Evolutionary conservation across 768 basidiomycete species (phyloP).

Genomic region (Kwoniella sp.): DNA sequence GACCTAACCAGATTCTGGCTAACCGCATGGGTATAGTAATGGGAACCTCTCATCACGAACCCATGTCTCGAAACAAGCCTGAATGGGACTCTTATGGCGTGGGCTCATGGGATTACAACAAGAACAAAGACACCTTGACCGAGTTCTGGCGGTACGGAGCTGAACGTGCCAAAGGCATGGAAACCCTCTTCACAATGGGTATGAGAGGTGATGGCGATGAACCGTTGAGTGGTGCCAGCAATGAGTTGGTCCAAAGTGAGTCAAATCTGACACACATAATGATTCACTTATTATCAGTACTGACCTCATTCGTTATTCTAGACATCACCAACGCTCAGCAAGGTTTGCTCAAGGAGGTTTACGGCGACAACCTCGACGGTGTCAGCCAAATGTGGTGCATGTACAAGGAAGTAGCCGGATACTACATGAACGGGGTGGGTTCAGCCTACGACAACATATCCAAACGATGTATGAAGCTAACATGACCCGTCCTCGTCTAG

Average conservation of each 20-base stretch:
- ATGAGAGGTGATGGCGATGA: constrained; percentile 65
- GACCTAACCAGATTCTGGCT: constrained; percentile 65
- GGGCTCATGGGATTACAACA: constrained; percentile 64
- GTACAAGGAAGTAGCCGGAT: constrained; percentile 68
- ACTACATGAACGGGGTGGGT: constrained; percentile 58
- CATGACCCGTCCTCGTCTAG: constrained; percentile 14
- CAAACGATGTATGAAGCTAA: neutral
- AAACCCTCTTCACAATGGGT: constrained; percentile 67
- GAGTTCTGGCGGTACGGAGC: constrained; percentile 67
- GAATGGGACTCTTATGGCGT: constrained; percentile 64
- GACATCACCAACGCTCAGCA: constrained; percentile 67
- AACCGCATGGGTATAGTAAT: constrained; percentile 70
- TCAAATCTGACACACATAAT: too few species aligned
- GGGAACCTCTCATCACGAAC: constrained; percentile 74
- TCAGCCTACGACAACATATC: too few species aligned
- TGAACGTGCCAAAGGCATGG: constrained; percentile 64
- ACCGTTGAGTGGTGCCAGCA: constrained; percentile 47
- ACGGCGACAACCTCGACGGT: constrained; percentile 53
- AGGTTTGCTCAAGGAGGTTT: constrained; percentile 63
- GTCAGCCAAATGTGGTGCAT: constrained; percentile 68
- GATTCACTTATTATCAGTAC: too few species aligned
- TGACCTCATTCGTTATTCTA: too few species aligned
- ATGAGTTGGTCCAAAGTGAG: constrained; percentile 41
- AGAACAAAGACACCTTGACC: constrained; percentile 63
- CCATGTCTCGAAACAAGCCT: constrained; percentile 72